Evolutionary conservation across 1,284 basidiomycete genomes (phyloP), one percentile per base, ranked within the genome.

Genomic region (Megacollybia platyphylla): DNA sequence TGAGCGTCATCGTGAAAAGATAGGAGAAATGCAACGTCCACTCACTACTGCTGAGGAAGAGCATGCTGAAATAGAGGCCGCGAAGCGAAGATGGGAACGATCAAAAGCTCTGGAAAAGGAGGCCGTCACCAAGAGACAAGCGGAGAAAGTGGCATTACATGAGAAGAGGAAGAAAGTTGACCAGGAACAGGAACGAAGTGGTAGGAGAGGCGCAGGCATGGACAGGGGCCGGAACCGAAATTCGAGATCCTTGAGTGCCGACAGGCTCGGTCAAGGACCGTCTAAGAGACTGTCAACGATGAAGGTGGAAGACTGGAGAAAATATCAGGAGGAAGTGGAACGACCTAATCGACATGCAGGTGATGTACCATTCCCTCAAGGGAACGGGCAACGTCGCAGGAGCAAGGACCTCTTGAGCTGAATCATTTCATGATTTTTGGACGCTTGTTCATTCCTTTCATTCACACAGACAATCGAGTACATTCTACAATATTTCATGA

Each of bases 281-380:
- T 75, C 79, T 40, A 76, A 72, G 54, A 72, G 80, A 39, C 56
- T 78, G 57, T 86, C 83, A 36, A 74, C 69, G 55, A 59, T 85
- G 65, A 85, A 86, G 57, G 85, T 87, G 29, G 81, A 86, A 56
- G 84, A 86, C 52, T 87, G 85, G 84, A 79, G 84, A 57, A 71
- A 71, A 48, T 70, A 76, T 53, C 84, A 86, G 54, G 65, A 75
- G 44, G 71, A 74, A 39, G 61, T 60, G 32, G 68, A 68, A 43
- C 31, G 31, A 3, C 31, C 11, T 15, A 15, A 34, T 15, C 4
- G 11, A 11, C 31, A 6, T 34, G 31, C 31, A 4, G 31, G 11
- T 41, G 64, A 59, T 28, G 69, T 71, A 30, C 70, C 74, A 4
- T 76, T 77, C 55, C 74, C 75, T 36, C 20, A 24, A 43, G 34